phyloP scores from a whole-genome alignment of 495 filamentous ascomycete genomes.

The Hypoxylon fuscum region DNA sequence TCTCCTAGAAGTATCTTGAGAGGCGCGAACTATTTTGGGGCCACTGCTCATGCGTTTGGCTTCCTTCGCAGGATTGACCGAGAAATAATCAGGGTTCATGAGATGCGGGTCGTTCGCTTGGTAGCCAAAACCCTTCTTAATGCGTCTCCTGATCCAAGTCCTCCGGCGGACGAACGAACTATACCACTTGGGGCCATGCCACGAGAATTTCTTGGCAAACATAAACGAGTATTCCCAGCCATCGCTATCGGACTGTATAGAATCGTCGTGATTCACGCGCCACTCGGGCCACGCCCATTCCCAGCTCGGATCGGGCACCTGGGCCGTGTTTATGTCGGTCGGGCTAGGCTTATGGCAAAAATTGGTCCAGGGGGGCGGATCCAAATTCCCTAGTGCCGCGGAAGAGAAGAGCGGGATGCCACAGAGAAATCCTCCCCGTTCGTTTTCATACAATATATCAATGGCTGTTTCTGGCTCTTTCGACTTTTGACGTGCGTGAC shows the following conservation, averaged over 20 bases:
- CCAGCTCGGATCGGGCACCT: constrained; percentile 95
- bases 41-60: constrained; percentile 2
- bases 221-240: constrained; percentile 96
- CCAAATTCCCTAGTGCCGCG: constrained; percentile 84
- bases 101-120: constrained; percentile 59
- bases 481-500: constrained; percentile 3
- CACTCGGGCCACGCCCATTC: constrained; percentile 94
- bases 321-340: constrained; percentile 88
- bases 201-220: constrained; percentile 77
- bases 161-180: constrained; percentile 90
- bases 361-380: constrained; percentile 88
- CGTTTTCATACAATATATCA: constrained; percentile 95
- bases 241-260: constrained; percentile 78
- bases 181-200: constrained; percentile 94
- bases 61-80: constrained; percentile 63
- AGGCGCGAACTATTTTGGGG: constrained; percentile 36
- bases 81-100: constrained; percentile 86
- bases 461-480: constrained; percentile 65
- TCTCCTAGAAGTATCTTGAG: constrained; percentile 33
- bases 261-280: constrained; percentile 90
- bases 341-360: constrained; percentile 72
- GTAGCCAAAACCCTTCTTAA: constrained; percentile 63
- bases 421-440: constrained; percentile 84
- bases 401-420: constrained; percentile 89
- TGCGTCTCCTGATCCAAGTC: constrained; percentile 87